These are phyloP conservation scores for Boletus subcaerulescens DNA, from an alignment of 768 basidiomycete genomes.

Conservation along the genomic window DNA sequence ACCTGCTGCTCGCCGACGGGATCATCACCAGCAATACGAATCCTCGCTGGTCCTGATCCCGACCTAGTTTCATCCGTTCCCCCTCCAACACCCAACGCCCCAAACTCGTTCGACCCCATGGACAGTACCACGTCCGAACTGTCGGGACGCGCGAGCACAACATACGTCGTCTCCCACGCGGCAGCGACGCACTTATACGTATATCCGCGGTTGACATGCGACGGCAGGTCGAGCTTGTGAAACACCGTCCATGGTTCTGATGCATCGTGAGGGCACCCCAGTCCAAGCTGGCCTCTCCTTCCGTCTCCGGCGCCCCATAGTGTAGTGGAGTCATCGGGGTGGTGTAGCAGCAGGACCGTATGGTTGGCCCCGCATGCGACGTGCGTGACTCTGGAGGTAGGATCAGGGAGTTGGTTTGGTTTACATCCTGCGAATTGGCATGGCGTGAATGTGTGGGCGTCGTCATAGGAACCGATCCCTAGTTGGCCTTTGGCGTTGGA, in stretches of 20 bases:
- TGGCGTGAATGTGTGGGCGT: slow-evolving; percentile 38
- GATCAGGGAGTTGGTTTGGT: slow-evolving; percentile 24
- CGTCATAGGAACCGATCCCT: slow-evolving; percentile 37
- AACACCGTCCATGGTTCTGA: slow-evolving; percentile 39
- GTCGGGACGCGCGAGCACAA: slow-evolving; percentile 50
- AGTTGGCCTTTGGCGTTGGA: slow-evolving; percentile 52
- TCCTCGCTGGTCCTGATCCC: too few species aligned
- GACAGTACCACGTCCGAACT: slow-evolving; percentile 59
- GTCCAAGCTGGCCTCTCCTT: slow-evolving; percentile 68
- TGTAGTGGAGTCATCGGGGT: slow-evolving; percentile 32
- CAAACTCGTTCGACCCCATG: slow-evolving; percentile 84
- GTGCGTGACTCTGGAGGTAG: slow-evolving; percentile 37
- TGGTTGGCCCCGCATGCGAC: slow-evolving; percentile 79
- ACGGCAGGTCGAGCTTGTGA: slow-evolving; percentile 40
- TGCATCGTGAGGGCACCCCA: slow-evolving; percentile 18
- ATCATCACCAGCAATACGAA: too few species aligned
- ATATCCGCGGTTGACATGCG: slow-evolving; percentile 38
- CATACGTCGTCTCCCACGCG: slow-evolving; percentile 83
- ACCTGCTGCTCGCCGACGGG: slow-evolving; percentile 1
- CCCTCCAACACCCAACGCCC: slow-evolving; percentile 64
- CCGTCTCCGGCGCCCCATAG: slow-evolving; percentile 81
- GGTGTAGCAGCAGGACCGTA: slow-evolving; percentile 61
- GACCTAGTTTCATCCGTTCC: not conserved
- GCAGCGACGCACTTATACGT: slow-evolving; percentile 51
- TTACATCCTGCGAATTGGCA: slow-evolving; percentile 32